Base-by-base conservation (phyloP, 2,329 filamentous ascomycete genomes). In the Fusarium oxysporum region DNA sequence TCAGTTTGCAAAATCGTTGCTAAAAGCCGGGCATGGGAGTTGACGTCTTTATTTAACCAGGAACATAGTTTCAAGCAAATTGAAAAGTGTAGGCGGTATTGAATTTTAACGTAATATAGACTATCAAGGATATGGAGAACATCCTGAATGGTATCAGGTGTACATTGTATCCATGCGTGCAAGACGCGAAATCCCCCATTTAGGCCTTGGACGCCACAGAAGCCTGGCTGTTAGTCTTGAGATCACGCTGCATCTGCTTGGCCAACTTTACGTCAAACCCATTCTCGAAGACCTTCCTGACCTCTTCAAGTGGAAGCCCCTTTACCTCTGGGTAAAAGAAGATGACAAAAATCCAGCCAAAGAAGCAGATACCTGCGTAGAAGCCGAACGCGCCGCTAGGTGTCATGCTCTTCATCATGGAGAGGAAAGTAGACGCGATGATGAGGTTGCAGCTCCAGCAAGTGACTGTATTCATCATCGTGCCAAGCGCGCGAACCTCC, bases 311-410 rank as follows among this genome's bases (percentile, higher is more conserved):
- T 19, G 86, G 84, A 82, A 89, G 85, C 12, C 87, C 86, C 71
- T 87, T 87, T 5, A 87, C 86, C 69, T 89, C 86, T 0, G 86
- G 86, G 70, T 87, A 88, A 70, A 80, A 87, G 78, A 87, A 84
- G 53, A 83, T 82, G 21, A 88, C 81, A 64, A 66, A 77, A 6
- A 71, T 63, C 65, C 70, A 84, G 80, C 86, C 85, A 43, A 85
- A 70, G 61, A 85, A 81, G 70, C 85, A 87, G 38, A 88, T 85
- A 0, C 79, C 84, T 1, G 85, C 83, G 61, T 87, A 88, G 76
- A 88, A 87, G 9, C 85, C 85, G 65, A 87, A 88, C 0, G 86
- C 83, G 1, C 86, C 86, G 3, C 81, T 83, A 0, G 85, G 85
- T 0, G 86, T 87, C 61, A 82, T 85, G 25, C 77, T 78, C 68